Evolutionary conservation across 257 asterid species (phyloP).

Genomic region (Primulina huaijiensis): DNA sequence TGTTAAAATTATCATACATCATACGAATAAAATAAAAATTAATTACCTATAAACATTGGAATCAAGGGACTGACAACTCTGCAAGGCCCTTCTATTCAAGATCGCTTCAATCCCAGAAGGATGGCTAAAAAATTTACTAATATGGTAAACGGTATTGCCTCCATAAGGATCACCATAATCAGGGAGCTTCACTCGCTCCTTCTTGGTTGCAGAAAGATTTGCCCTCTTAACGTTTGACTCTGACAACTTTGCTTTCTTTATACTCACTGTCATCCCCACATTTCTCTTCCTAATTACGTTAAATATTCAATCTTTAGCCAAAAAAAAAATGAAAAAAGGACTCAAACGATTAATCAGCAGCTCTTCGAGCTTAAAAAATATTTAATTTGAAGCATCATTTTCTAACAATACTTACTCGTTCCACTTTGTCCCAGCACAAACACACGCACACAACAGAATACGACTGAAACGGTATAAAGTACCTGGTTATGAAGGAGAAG

Average conservation of each 20-base stretch:
- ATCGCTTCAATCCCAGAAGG: slow-evolving; percentile 79
- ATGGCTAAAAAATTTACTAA: slow-evolving; percentile 68
- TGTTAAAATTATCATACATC: neutral
- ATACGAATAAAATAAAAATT: neutral
- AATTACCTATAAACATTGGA: slow-evolving; percentile 66
- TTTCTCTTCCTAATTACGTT: slow-evolving; percentile 35
- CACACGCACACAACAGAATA: neutral
- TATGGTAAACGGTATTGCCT: slow-evolving; percentile 29
- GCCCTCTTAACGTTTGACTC: slow-evolving; percentile 59
- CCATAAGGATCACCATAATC: slow-evolving; percentile 36
- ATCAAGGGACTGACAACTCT: slow-evolving; percentile 58
- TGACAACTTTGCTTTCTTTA: slow-evolving; percentile 39
- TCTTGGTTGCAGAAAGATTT: slow-evolving; percentile 62
- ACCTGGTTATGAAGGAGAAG: slow-evolving; percentile 33
- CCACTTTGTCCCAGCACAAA: neutral
- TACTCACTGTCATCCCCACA: slow-evolving; percentile 33
- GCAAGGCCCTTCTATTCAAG: slow-evolving; percentile 71
- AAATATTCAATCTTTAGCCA: slow-evolving; percentile 15
- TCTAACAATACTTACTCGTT: neutral
- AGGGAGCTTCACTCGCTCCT: slow-evolving; percentile 64
- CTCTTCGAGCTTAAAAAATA: neutral
- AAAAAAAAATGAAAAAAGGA: slow-evolving; percentile 3
- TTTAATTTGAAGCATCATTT: neutral
- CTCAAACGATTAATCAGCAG: neutral
- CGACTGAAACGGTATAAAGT: slow-evolving; percentile 6